These are phyloP conservation scores for Paraleonurus japonicus DNA, from an alignment of 257 asterid genomes.

Conservation along the genomic window DNA sequence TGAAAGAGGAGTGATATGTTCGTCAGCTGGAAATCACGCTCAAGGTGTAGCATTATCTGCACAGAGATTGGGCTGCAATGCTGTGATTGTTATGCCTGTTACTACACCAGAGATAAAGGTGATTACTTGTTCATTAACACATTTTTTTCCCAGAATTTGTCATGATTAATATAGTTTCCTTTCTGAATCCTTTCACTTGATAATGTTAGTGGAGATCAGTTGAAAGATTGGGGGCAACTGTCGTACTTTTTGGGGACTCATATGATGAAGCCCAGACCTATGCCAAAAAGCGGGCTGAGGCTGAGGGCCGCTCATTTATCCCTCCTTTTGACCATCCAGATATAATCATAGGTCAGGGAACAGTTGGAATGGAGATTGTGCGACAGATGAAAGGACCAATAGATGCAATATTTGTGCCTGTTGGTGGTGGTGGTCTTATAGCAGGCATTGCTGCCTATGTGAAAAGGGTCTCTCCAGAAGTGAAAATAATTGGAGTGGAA, in stretches of 20 bases:
- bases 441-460: constrained; percentile 97
- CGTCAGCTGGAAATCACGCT: constrained; percentile 99
- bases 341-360: constrained; percentile 87
- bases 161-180: not conserved
- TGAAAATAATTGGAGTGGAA: constrained; percentile 90
- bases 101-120: constrained; percentile 98
- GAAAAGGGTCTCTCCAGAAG: constrained; percentile 82
- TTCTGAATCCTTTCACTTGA: constrained; percentile 19
- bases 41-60: constrained; percentile 88
- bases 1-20: constrained; percentile 84
- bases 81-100: constrained; percentile 76
- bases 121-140: constrained; percentile 10
- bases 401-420: constrained; percentile 91
- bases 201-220: constrained; percentile 76
- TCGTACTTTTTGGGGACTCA: constrained; percentile 83
- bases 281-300: constrained; percentile 69
- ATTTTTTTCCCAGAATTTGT: not conserved
- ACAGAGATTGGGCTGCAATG: constrained; percentile 46
- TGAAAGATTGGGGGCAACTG: constrained; percentile 83
- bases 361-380: constrained; percentile 93
- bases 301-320: constrained; percentile 69
- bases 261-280: constrained; percentile 92
- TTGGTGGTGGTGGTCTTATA: constrained; percentile 97
- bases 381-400: constrained; percentile 63
- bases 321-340: constrained; percentile 99